Evolutionary conservation across 345 rosid genomes (phyloP), one percentile per base, ranked within the genome.

Genomic region (Rhodamnia argentea): DNA sequence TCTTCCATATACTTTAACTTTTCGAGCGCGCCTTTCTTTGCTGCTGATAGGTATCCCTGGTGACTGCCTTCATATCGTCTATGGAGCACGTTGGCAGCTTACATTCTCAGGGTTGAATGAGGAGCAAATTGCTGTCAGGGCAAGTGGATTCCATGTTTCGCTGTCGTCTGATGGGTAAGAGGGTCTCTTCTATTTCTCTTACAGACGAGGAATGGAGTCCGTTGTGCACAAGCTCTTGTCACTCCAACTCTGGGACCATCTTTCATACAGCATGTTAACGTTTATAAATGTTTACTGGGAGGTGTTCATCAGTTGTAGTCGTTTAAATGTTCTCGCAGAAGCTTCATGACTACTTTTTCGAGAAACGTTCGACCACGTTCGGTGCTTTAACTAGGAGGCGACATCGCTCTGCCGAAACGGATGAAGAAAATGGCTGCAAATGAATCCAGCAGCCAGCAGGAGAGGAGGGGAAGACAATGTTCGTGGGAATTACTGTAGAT

Each of bases 11-110:
- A 27, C 18, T 60, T 13, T 3, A 15, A 62, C 75, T 0, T 62
- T 62, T 14, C 0, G 0, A 62, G 75, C 42, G 7, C 0, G 0
- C 75, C 22, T 0, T 60, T 27, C 75, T 62, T 62, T 0, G 22
- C 40, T 15, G 75, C 32, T 1, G 11, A 62, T 62, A 1, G 75
- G 22, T 62, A 62, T 15, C 42, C 0, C 10, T 29, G 42, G 42
- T 29, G 42, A 62, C 42, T 62, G 4, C 75, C 0, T 0, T 3
- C 42, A 1, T 32, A 62, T 62, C 75, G 15, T 62, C 20, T 62
- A 29, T 7, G 1, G 1, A 62, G 75, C 75, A 15, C 5, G 1
- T 29, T 0, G 23, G 15, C 75, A 29, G 75, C 7, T 62, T 8
- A 27, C 40, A 15, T 0, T 29, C 75, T 62, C 42, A 29, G 22